A percentile compares a stretch with the other conserved stretches of the same genome.
Evolutionary conservation across 2,329 filamentous ascomycete species (phyloP).

Genomic region (Beauveria scarabaeidicola): DNA sequence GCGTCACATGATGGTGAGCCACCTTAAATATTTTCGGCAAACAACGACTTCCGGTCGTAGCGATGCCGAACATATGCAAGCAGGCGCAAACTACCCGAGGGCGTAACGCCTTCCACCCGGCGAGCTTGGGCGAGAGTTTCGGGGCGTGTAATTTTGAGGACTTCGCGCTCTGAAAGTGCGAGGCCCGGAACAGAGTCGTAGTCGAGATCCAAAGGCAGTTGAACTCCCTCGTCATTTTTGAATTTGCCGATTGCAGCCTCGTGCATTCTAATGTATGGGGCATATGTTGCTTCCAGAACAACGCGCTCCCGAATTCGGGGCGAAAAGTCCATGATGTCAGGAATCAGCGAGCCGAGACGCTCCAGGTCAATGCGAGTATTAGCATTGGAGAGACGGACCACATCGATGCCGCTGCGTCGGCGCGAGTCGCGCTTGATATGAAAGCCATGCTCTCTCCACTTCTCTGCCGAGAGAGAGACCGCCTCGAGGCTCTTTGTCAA

Average conservation of each 20-base stretch:
- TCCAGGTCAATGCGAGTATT: constrained; percentile 35
- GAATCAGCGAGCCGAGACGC: constrained; percentile 50
- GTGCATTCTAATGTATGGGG: constrained; percentile 75
- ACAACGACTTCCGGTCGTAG: not conserved
- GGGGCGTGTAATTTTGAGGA: constrained; percentile 62
- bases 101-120: constrained; percentile 71
- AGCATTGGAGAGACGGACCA: constrained; percentile 61
- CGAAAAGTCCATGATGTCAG: constrained; percentile 45
- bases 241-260: constrained; percentile 57
- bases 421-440: constrained; percentile 56
- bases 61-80: constrained; percentile 49
- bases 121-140: constrained; percentile 85
- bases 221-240: constrained; percentile 65
- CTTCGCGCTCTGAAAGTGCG: constrained; percentile 67
- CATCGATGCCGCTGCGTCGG: constrained; percentile 65
- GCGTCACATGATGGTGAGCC: not conserved
- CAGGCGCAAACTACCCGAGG: constrained; percentile 50
- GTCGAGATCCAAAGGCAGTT: constrained; percentile 65
- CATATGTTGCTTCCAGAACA: constrained; percentile 75
- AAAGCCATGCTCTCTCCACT: constrained; percentile 66
- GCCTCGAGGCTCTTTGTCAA: constrained; percentile 53
- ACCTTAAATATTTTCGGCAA: not conserved
- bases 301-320: constrained; percentile 59
- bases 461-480: constrained; percentile 48
- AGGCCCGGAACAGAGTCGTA: constrained; percentile 67